Evolutionary conservation across 2,329 filamentous ascomycete species (phyloP).

Genomic region (Cladobotryum mycophilum): DNA sequence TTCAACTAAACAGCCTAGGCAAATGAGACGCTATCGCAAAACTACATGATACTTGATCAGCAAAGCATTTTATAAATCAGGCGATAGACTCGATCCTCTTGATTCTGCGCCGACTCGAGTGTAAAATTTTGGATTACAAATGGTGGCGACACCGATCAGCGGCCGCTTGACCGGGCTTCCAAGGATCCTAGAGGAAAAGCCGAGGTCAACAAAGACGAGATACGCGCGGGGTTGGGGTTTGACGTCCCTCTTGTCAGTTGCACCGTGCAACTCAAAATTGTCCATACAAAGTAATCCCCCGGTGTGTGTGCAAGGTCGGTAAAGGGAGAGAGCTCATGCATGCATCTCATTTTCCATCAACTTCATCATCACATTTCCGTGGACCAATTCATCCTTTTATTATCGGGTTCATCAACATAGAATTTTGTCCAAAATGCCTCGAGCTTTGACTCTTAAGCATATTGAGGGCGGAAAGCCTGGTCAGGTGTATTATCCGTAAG

Average conservation of each 20-base stretch:
- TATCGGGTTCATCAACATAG: conserved; percentile 3
- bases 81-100: too few relatives aligned
- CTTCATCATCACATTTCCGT: too few relatives aligned
- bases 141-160: neutral
- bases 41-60: too few relatives aligned
- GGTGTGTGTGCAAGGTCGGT: neutral
- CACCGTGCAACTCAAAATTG: neutral
- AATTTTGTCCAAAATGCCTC: conserved; percentile 35
- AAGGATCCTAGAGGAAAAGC: neutral
- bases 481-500: conserved; percentile 76
- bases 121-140: neutral
- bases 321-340: neutral
- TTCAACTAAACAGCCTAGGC: too few relatives aligned
- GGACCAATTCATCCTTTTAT: neutral
- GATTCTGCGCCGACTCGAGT: too few relatives aligned
- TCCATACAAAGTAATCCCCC: neutral
- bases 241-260: neutral
- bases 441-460: conserved; percentile 58
- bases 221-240: neutral
- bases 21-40: too few relatives aligned
- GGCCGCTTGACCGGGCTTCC: neutral
- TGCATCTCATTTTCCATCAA: neutral
- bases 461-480: conserved; percentile 73
- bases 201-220: neutral
- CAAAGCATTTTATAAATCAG: too few relatives aligned